phyloP scores from a whole-genome alignment of 2,329 filamentous ascomycete genomes.

The Colletotrichum sp. region DNA sequence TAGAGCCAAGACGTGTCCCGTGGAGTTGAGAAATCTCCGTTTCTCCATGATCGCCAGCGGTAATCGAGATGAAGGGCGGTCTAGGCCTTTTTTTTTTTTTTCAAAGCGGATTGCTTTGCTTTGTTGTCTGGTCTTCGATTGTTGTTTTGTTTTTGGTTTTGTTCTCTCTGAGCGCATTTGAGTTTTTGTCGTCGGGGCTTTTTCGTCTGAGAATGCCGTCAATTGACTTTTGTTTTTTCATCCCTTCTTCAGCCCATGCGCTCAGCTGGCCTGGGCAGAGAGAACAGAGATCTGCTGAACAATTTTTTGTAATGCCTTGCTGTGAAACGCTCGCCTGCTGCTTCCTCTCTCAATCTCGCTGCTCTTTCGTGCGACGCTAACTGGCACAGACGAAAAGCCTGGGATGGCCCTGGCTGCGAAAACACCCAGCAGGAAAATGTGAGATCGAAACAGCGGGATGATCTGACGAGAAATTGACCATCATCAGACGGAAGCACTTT shows the following conservation, averaged over 20 bases:
- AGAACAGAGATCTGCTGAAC: neutral
- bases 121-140: neutral
- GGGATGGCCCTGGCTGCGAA: neutral
- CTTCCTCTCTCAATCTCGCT: neutral
- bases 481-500: neutral
- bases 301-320: neutral
- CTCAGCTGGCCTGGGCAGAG: neutral
- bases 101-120: neutral
- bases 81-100: neutral
- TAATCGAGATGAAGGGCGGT: neutral
- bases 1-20: neutral
- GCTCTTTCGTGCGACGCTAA: neutral
- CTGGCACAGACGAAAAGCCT: neutral
- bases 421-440: neutral
- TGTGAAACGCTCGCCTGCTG: neutral
- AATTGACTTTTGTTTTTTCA: neutral
- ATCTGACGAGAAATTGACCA: conserved; percentile 7
- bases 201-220: neutral
- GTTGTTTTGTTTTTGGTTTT: neutral
- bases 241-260: neutral
- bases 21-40: neutral
- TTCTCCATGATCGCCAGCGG: conserved; percentile 9
- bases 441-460: conserved; percentile 17
- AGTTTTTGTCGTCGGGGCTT: neutral
- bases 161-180: neutral